Base-by-base conservation (phyloP, 371 early-diverging fungal genomes). In the Lichtheimia ramosa region DNA sequence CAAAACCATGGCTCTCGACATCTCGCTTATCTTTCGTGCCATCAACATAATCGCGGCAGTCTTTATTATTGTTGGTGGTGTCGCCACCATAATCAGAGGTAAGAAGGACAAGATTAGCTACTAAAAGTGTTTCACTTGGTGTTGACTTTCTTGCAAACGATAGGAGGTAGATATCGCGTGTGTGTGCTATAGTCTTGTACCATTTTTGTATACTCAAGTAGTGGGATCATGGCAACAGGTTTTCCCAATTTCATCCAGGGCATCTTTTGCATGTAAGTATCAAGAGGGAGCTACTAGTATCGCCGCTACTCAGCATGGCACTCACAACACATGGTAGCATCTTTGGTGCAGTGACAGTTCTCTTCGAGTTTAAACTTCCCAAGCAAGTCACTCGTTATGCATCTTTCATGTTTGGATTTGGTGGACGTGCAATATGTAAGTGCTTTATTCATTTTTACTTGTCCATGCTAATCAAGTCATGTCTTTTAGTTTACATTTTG, bases 171-270 rank as follows among this genome's bases (percentile, higher is more conserved):
- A 8, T 34, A 34, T 34, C 34, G 34, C 8, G 34, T 34, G 34
- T 34, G 34, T 34, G 6, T 34, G 28, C 25, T 4, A 5, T 27
- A 34, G 34, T 0, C 34, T 34, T 34, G 10, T 46, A 1, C 21
- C 46, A 7, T 18, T 46, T 46, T 16, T 12, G n/a, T 46, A n/a
- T n/a, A 21, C 46, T 46, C 46, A 21, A 46, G 34, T 34, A 34
- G 34, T 13, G 15, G 21, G 21, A 46, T 46, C n/a, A 46, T 18
- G 46, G 2, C 7, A 14, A 13, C 49, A 77, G 77, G 75, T 12
- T 78, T 78, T 49, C 75, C 75, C 1, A 64, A 74, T 24, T 75
- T 78, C 52, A 73, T 78, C 42, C 75, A 66, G 42, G 75, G 75
- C 18, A 75, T 78, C 24, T 78, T 70, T 58, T 72, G 70, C 60